These are phyloP conservation scores for Paecilomyces variotii DNA, from an alignment of 2,329 filamentous ascomycete genomes.

Conservation along the genomic window DNA sequence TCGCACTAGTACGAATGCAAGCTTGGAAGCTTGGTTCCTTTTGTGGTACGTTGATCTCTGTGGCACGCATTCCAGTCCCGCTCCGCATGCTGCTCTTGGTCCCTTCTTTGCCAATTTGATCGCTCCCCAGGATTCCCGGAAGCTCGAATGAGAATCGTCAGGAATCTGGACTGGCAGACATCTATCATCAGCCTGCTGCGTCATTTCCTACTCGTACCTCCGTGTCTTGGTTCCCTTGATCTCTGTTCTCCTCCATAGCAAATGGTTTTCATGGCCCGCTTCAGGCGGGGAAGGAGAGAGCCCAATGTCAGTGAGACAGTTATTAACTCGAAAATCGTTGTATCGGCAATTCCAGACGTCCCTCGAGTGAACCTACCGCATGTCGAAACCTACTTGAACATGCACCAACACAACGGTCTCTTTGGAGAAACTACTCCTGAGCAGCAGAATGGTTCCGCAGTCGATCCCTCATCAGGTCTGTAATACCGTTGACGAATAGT, in stretches of 20 bases:
- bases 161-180: not conserved
- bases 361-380: constrained; percentile 31
- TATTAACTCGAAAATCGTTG: constrained; percentile 20
- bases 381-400: constrained; percentile 36
- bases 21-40: constrained; percentile 14
- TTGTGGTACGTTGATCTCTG: constrained; percentile 15
- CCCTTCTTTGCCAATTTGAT: not conserved
- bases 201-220: not conserved
- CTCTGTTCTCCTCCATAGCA: not conserved
- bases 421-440: constrained; percentile 23
- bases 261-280: constrained; percentile 16
- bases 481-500: constrained; percentile 15
- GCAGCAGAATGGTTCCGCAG: constrained; percentile 14
- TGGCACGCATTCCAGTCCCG: not conserved
- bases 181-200: not conserved
- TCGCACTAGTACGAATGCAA: not conserved
- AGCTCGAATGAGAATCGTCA: not conserved
- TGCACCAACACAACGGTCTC: constrained; percentile 34
- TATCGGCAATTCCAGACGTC: constrained; percentile 15
- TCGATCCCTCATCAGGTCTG: constrained; percentile 7
- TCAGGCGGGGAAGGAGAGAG: constrained; percentile 21
- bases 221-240: constrained; percentile 3
- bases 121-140: not conserved
- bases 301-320: constrained; percentile 11
- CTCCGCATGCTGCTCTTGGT: not conserved